A percentile compares a stretch with the other conserved stretches of the same genome.
These are phyloP conservation scores for Camillea tinctor DNA, from an alignment of 2,329 filamentous ascomycete species.

Conservation along the genomic window DNA sequence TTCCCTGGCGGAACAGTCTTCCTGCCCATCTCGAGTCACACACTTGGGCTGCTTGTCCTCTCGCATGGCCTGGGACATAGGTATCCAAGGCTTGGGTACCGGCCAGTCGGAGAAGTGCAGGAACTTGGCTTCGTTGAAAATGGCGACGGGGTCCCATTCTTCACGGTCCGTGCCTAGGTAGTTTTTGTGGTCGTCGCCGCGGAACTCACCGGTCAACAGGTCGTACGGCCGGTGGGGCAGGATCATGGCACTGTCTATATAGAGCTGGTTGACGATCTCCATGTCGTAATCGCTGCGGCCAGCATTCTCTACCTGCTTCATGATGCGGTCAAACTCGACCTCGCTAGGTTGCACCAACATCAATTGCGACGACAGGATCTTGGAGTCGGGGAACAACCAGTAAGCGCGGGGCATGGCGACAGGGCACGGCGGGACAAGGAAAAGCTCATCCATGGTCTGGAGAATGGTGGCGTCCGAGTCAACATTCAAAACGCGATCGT, in stretches of 20 bases:
- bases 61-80: slow-evolving; percentile 25
- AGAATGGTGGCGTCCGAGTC: slow-evolving; percentile 65
- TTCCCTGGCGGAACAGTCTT: slow-evolving; percentile 33
- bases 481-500: slow-evolving; percentile 48
- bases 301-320: slow-evolving; percentile 34
- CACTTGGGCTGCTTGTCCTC: slow-evolving; percentile 34
- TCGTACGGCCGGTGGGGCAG: slow-evolving; percentile 64
- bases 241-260: slow-evolving; percentile 55
- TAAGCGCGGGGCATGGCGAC: slow-evolving; percentile 72
- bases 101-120: slow-evolving; percentile 74
- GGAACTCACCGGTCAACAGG: slow-evolving; percentile 63
- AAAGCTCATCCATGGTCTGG: slow-evolving; percentile 67
- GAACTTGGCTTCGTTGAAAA: slow-evolving; percentile 60
- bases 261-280: slow-evolving; percentile 65
- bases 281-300: slow-evolving; percentile 55
- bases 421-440: slow-evolving; percentile 59
- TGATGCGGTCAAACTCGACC: slow-evolving; percentile 44
- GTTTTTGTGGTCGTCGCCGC: slow-evolving; percentile 45
- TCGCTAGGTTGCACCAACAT: slow-evolving; percentile 60
- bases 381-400: slow-evolving; percentile 58
- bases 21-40: slow-evolving; percentile 23
- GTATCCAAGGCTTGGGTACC: slow-evolving; percentile 57
- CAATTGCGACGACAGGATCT: slow-evolving; percentile 58
- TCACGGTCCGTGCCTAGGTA: slow-evolving; percentile 42
- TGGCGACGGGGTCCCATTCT: slow-evolving; percentile 55